Evolutionary conservation across 2,329 filamentous ascomycete species (phyloP), one percentile per base, ranked within the genome.

Genomic region (Curvularia verruculosa): DNA sequence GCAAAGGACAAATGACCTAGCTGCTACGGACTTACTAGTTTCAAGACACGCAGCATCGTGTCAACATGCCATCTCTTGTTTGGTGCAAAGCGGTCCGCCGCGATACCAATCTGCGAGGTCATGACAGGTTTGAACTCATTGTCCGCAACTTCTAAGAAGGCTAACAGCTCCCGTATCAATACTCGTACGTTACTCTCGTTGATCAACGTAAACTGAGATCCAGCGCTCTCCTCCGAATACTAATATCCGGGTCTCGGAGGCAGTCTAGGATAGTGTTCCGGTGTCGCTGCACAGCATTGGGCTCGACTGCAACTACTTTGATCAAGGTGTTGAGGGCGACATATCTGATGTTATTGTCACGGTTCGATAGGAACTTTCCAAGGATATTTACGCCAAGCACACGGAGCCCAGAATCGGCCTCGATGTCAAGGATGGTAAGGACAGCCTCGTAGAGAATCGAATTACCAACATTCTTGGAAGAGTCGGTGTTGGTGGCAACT

Each of bases 41-140:
- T 96, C 67, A 99, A 79, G 23, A 99, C 92, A 21, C 96, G 87
- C 52, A 99, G 82, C 89, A 99, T 97, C 2, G 96, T 99, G 72
- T 99, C 95, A 66, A 98, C 89, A 74, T 99, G 95, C 95, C 95
- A 99, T 74, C 95, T 85, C 80, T 98, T 98, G 79, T 95, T 98
- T 0, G 95, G 96, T 1, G 95, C 91, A 77, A 92, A 99, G 64
- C 94, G 88, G 77, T 99, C 95, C 6, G 96, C 95, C 10, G 96
- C 95, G 68, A 99, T 92, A 23, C 95, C 95, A 75, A 99, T 99
- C 73, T 99, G 95, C 51, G 89, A 95, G 1, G 95, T 99, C 93
- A 99, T 97, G 51, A 92, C 91, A 6, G 95, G 91, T 80, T 99
- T 99, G 81, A 99, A 99, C 77, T 99, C 95, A 64, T 96, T 96